Conservation (phyloP, 306 rosid genomes). For the Prunus campanulata region DNA sequence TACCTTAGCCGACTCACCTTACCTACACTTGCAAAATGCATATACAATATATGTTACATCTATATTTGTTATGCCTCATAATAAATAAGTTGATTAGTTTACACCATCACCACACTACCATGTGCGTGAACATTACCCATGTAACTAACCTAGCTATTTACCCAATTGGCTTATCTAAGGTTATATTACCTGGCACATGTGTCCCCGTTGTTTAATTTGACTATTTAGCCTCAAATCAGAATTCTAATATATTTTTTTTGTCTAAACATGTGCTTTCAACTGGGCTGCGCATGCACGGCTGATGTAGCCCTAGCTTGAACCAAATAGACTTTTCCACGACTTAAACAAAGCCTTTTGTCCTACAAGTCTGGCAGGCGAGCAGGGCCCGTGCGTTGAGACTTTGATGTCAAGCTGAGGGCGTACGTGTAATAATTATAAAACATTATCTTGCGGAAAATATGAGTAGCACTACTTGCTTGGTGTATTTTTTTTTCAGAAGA, state of each 20-base stretch:
- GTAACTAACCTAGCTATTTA: not conserved
- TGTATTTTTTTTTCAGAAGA: not conserved
- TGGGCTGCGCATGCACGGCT: not conserved
- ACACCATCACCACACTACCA: not conserved
- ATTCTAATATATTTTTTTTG: not conserved
- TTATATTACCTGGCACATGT: not conserved
- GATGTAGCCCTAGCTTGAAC: not conserved
- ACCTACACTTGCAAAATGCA: no score
- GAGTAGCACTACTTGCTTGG: not conserved
- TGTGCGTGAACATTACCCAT: no score
- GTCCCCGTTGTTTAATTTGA: not conserved
- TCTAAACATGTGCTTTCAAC: not conserved
- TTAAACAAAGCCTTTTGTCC: no score
- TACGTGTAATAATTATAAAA: not conserved
- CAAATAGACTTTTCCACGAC: not conserved
- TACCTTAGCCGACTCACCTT: no score
- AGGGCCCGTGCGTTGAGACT: not conserved
- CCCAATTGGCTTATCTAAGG: not conserved
- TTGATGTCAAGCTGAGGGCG: not conserved
- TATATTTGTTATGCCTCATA: not conserved
- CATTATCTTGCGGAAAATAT: not conserved
- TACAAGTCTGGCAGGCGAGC: not conserved
- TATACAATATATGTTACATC: not conserved
- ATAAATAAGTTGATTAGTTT: not conserved
- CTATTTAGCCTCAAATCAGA: not conserved